Conservation (phyloP, 257 asterid genomes). For the Cinchona pubescens region DNA sequence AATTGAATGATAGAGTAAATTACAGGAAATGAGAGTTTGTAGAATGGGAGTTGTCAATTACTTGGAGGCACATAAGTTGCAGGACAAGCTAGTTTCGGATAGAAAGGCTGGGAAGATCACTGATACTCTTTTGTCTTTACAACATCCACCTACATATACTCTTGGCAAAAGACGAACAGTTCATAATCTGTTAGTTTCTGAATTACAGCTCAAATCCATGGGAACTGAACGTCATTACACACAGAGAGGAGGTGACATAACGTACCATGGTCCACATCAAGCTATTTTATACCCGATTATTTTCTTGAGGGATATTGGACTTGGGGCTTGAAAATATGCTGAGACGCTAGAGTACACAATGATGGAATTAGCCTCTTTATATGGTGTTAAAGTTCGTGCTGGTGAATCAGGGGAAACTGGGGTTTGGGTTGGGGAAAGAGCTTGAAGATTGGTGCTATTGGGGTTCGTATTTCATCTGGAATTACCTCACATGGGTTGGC, state of each 20-base stretch:
- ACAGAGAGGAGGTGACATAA: constrained; percentile 74
- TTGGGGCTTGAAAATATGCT: constrained; percentile 68
- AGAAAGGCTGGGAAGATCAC: constrained; percentile 46
- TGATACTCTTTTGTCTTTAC: constrained; percentile 54
- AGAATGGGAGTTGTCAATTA: constrained; percentile 58
- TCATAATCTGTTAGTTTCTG: constrained; percentile 51
- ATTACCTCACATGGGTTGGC: constrained; percentile 76
- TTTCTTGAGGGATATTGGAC: constrained; percentile 49
- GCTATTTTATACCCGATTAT: constrained; percentile 68
- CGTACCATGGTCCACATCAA: constrained; percentile 76
- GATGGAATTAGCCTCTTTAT: constrained; percentile 60
- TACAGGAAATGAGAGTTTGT: constrained; percentile 38
- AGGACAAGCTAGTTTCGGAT: constrained; percentile 48
- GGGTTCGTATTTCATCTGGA: constrained; percentile 64
- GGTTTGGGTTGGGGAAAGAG: constrained; percentile 62
- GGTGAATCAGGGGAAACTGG: constrained; percentile 61
- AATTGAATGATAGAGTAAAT: no score
- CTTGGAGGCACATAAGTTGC: constrained; percentile 57
- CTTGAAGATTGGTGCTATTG: constrained; percentile 72
- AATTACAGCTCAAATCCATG: constrained; percentile 51
- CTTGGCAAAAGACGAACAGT: constrained; percentile 66
- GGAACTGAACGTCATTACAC: constrained; percentile 69
- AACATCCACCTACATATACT: constrained; percentile 77
- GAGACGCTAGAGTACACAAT: constrained; percentile 66
- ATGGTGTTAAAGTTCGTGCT: constrained; percentile 50